A percentile compares a stretch with the other conserved stretches of the same genome.
Conservation (phyloP, 169 alveolate species). For the Plasmodium coatneyi region DNA sequence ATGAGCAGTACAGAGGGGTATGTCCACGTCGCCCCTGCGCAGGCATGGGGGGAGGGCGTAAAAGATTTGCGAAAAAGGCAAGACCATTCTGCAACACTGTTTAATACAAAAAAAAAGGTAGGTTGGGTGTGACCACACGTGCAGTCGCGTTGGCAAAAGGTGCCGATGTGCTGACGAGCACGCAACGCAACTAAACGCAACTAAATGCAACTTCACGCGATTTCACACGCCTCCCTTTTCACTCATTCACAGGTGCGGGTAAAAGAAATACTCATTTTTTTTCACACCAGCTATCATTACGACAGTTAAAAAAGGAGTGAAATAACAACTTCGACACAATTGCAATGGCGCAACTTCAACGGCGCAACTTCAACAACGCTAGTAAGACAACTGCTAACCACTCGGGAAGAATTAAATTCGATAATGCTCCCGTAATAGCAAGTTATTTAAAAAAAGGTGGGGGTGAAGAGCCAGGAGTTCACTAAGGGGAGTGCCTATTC, state of each 20-base stretch:
- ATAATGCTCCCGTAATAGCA: constrained; percentile 14
- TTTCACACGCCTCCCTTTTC: background rate
- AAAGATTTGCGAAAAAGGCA: background rate
- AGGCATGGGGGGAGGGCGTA: background rate
- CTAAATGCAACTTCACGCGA: too few species aligned
- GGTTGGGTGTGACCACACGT: background rate
- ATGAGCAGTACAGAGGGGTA: background rate
- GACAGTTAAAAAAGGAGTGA: constrained; percentile 3
- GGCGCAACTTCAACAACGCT: background rate
- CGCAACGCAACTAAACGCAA: background rate
- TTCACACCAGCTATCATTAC: constrained; percentile 26
- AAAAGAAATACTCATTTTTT: constrained; percentile 35
- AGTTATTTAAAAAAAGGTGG: background rate
- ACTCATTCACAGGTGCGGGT: constrained; percentile 25
- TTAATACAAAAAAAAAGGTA: constrained; percentile 37
- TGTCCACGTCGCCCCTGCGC: background rate
- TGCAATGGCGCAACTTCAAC: background rate
- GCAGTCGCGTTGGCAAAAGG: background rate
- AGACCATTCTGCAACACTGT: background rate
- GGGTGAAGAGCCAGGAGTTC: background rate
- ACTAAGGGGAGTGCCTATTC: background rate
- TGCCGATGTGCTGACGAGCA: background rate
- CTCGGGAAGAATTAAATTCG: constrained; percentile 35
- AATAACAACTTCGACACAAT: background rate
- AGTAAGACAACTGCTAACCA: background rate